Conservation (phyloP, 73 alveolate species). For the Symbiodinium natans region DNA sequence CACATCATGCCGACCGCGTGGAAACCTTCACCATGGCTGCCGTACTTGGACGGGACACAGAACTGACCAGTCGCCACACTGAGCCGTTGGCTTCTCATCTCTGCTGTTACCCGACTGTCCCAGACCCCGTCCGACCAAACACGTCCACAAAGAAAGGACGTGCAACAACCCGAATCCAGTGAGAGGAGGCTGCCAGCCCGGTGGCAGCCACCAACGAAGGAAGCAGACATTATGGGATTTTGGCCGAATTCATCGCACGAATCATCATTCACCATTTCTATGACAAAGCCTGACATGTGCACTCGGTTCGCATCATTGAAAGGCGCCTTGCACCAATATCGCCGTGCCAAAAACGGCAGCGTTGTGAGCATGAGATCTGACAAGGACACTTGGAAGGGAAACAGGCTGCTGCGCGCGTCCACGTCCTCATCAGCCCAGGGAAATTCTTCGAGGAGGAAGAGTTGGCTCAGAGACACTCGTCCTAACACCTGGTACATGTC, state of each 20-base stretch:
- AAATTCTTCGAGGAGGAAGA: conserved; percentile 20
- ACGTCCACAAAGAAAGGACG: conserved; percentile 15
- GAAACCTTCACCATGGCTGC: conserved; percentile 24
- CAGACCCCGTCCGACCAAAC: neutral
- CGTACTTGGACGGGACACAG: neutral
- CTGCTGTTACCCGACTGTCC: conserved; percentile 6
- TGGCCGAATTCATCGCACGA: neutral
- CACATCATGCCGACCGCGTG: conserved; percentile 14
- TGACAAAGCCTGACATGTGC: conserved; percentile 16
- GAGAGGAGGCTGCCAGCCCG: neutral
- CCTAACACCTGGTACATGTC: neutral
- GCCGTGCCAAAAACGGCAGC: conserved; percentile 2
- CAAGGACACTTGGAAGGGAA: conserved; percentile 10
- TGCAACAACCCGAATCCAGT: neutral
- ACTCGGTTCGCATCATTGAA: conserved; percentile 19
- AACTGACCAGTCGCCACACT: conserved; percentile 6
- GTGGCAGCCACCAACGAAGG: conserved; percentile 21
- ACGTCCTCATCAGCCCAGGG: conserved; percentile 19
- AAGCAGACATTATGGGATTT: neutral
- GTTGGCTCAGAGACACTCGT: neutral
- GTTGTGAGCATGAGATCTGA: neutral
- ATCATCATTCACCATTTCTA: neutral
- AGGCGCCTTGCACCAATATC: conserved; percentile 30
- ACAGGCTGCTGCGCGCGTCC: conserved; percentile 30
- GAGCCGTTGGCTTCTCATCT: neutral